Evolutionary conservation across 192 early-diverging fungal species (phyloP).

Genomic region (Borealophlyctis nickersoniae): DNA sequence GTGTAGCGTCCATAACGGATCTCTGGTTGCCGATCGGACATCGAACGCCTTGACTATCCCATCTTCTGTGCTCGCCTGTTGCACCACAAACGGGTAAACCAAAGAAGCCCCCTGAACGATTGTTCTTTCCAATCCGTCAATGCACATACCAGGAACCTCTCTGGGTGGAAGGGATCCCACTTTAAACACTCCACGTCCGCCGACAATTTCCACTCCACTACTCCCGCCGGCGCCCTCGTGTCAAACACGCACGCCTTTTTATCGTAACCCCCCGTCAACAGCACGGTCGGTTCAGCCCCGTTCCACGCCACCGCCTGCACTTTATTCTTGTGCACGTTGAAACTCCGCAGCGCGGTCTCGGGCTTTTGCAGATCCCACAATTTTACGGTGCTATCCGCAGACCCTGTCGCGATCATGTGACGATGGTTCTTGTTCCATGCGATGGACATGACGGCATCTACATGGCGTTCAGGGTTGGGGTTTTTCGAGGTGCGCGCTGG

Average conservation of each 20-base stretch:
- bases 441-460: constrained; percentile 91
- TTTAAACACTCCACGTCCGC: constrained; percentile 89
- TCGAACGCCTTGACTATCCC: constrained; percentile 91
- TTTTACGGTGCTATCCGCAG: constrained; percentile 96
- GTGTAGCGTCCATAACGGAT: constrained; percentile 81
- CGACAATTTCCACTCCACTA: constrained; percentile 65
- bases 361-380: constrained; percentile 90
- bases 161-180: constrained; percentile 87
- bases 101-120: constrained; percentile 14
- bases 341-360: constrained; percentile 64
- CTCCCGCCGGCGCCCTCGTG: constrained; percentile 74
- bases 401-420: constrained; percentile 82
- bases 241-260: constrained; percentile 84
- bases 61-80: constrained; percentile 78
- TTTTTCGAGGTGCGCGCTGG: constrained; percentile 31
- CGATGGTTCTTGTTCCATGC: constrained; percentile 86
- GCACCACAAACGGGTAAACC: constrained; percentile 37
- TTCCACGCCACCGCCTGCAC: constrained; percentile 93
- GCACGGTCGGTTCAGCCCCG: constrained; percentile 76
- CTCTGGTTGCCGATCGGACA: constrained; percentile 47
- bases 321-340: constrained; percentile 83
- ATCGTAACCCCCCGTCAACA: constrained; percentile 92
- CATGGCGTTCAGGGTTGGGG: constrained; percentile 78
- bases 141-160: constrained; percentile 45
- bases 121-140: constrained; percentile 18